phyloP scores from a whole-genome alignment of 78 protist genomes.

The Goniomonas avonlea region DNA sequence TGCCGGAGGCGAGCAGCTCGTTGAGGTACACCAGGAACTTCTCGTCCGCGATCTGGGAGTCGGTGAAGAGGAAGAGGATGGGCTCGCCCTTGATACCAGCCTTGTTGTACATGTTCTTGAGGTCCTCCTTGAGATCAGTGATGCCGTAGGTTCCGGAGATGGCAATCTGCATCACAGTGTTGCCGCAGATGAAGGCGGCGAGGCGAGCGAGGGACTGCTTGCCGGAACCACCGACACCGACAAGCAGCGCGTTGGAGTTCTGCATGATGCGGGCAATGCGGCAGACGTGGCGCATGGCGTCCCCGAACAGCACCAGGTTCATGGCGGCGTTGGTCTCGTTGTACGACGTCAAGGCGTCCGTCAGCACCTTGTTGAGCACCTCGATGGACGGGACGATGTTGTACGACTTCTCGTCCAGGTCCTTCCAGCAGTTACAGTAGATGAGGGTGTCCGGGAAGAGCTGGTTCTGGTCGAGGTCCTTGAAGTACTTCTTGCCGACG shows the following conservation, averaged over 20 bases:
- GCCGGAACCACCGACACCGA: constrained; percentile 73
- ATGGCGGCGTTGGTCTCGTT: constrained; percentile 33
- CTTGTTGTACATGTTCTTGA: constrained; percentile 36
- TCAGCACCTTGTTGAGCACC: constrained; percentile 5
- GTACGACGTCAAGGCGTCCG: constrained; percentile 30
- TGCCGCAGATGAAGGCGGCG: constrained; percentile 34
- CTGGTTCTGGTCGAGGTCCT: constrained; percentile 22
- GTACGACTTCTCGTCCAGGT: constrained; percentile 25
- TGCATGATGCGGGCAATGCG: constrained; percentile 51
- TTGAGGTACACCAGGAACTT: constrained; percentile 49
- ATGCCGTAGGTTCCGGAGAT: constrained; percentile 31
- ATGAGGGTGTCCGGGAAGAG: constrained; percentile 30
- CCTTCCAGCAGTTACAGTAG: constrained; percentile 29
- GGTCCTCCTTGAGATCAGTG: constrained; percentile 46
- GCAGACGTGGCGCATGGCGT: constrained; percentile 52
- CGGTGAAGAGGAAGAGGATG: constrained; percentile 49
- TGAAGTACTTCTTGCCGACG: constrained; percentile 28
- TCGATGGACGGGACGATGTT: background rate
- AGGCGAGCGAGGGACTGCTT: constrained; percentile 53
- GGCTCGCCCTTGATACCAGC: constrained; percentile 39
- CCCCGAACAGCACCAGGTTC: constrained; percentile 64
- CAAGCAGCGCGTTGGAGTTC: constrained; percentile 54
- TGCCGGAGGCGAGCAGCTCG: constrained; percentile 61
- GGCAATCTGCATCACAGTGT: constrained; percentile 33
- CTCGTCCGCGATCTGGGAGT: constrained; percentile 57